These are phyloP conservation scores for Hygrophorus pudorinus DNA, from an alignment of 768 basidiomycete species.

Conservation along the genomic window DNA sequence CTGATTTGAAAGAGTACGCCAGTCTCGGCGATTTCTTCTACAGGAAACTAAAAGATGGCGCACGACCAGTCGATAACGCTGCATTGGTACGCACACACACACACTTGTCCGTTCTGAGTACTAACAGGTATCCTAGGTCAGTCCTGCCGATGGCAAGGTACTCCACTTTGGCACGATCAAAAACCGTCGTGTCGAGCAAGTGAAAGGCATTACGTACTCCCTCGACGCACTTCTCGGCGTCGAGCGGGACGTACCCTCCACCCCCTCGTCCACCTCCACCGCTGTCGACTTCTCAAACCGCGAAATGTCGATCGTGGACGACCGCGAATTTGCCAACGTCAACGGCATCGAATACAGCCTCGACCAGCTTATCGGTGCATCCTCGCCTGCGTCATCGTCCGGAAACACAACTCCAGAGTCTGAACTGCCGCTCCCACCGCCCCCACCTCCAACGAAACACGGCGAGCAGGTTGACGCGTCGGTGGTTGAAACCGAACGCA, in stretches of 20 bases:
- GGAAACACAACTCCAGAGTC: slow-evolving; percentile 13
- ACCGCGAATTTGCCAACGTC: slow-evolving; percentile 89
- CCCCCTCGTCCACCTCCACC: slow-evolving; percentile 29
- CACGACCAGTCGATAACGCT: slow-evolving; percentile 68
- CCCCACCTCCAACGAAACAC: slow-evolving; percentile 37
- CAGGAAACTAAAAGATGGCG: slow-evolving; percentile 72
- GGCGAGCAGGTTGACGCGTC: slow-evolving; percentile 70
- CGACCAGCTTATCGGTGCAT: slow-evolving; percentile 70
- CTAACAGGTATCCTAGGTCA: slow-evolving; percentile 42
- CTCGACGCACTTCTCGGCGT: slow-evolving; percentile 87
- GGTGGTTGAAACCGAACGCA: slow-evolving; percentile 46
- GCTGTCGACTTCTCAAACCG: slow-evolving; percentile 27
- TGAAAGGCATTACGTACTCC: slow-evolving; percentile 97
- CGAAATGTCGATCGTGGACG: slow-evolving; percentile 59
- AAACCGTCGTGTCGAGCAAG: slow-evolving; percentile 79
- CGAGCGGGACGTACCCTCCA: slow-evolving; percentile 39
- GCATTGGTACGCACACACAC: slow-evolving; percentile 43
- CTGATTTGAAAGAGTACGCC: slow-evolving; percentile 69
- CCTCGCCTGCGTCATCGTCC: slow-evolving; percentile 20
- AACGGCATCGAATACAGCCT: slow-evolving; percentile 96
- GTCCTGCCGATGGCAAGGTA: slow-evolving; percentile 89
- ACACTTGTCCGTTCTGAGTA: neutral
- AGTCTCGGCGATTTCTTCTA: slow-evolving; percentile 97
- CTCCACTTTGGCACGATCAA: slow-evolving; percentile 86
- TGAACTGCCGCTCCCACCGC: neutral